Conservation (phyloP, 2,329 filamentous ascomycete genomes). For the Basipetospora chlamydospora region DNA sequence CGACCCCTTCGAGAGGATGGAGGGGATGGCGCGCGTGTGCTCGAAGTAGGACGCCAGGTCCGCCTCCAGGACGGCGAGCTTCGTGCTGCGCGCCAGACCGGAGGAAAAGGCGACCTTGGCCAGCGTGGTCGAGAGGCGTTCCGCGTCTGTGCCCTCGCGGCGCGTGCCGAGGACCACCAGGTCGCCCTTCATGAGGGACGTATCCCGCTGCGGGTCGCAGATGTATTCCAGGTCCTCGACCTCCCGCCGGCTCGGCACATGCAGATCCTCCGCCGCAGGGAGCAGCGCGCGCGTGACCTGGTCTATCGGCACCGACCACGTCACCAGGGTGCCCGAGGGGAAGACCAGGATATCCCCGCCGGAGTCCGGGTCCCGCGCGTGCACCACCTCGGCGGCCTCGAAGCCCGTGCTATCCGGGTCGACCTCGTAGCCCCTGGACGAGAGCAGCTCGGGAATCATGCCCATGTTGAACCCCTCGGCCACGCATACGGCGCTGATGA, state of each 20-base stretch:
- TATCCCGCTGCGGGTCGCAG: slow-evolving; percentile 57
- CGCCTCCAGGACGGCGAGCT: slow-evolving; percentile 81
- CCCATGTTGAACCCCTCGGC: slow-evolving; percentile 52
- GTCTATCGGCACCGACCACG: slow-evolving; percentile 73
- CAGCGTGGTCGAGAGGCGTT: slow-evolving; percentile 45
- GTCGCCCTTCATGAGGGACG: slow-evolving; percentile 70
- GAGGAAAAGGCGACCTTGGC: slow-evolving; percentile 96
- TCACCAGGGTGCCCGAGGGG: slow-evolving; percentile 82
- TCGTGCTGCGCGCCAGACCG: slow-evolving; percentile 80
- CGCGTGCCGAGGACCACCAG: slow-evolving; percentile 80
- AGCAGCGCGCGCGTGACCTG: slow-evolving; percentile 62
- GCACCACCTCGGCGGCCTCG: slow-evolving; percentile 46
- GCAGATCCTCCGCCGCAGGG: slow-evolving; percentile 60
- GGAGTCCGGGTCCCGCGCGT: slow-evolving; percentile 44
- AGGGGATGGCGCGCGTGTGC: slow-evolving; percentile 69
- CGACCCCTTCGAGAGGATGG: slow-evolving; percentile 53
- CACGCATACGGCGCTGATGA: slow-evolving; percentile 44
- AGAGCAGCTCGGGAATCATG: slow-evolving; percentile 39
- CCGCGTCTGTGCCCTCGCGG: slow-evolving; percentile 13
- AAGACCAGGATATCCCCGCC: slow-evolving; percentile 94
- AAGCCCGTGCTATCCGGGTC: slow-evolving; percentile 49
- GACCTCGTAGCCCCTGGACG: slow-evolving; percentile 43
- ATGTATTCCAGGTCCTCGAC: slow-evolving; percentile 82
- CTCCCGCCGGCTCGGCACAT: slow-evolving; percentile 55
- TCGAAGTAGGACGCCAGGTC: slow-evolving; percentile 74